These are phyloP conservation scores for Penicillium fimorum DNA, from an alignment of 495 filamentous ascomycete species.

Conservation along the genomic window DNA sequence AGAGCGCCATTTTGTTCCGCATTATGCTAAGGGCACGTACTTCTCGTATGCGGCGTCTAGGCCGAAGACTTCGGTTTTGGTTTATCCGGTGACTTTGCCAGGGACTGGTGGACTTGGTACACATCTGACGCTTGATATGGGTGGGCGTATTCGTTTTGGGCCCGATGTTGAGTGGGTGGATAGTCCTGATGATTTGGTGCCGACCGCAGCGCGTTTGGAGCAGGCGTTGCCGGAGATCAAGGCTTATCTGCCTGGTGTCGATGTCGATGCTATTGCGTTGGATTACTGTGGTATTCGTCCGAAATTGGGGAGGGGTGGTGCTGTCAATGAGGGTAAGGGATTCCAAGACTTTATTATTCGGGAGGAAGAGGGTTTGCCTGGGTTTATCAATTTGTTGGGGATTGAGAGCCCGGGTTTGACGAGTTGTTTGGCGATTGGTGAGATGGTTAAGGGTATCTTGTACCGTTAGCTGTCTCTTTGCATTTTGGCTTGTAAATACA, in stretches of 20 bases:
- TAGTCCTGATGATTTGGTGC: constrained; percentile 55
- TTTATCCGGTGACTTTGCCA: constrained; percentile 82
- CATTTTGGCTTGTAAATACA: not conserved
- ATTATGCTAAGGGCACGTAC: constrained; percentile 94
- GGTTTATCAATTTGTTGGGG: constrained; percentile 89
- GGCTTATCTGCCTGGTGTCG: constrained; percentile 73
- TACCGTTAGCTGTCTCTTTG: constrained; percentile 43
- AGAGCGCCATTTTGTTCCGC: constrained; percentile 55
- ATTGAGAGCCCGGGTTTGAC: constrained; percentile 97
- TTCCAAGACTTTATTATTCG: constrained; percentile 86
- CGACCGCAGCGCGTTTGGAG: constrained; percentile 56
- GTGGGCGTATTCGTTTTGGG: constrained; percentile 83
- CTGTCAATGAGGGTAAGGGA: constrained; percentile 55
- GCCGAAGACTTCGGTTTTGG: constrained; percentile 68
- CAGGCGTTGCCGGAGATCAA: constrained; percentile 71
- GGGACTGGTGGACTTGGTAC: constrained; percentile 86
- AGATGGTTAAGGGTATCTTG: constrained; percentile 72
- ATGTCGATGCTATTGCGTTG: constrained; percentile 61
- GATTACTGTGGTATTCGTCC: constrained; percentile 93
- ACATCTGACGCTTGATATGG: constrained; percentile 88
- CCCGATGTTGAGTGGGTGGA: constrained; percentile 94
- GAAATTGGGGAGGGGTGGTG: constrained; percentile 65
- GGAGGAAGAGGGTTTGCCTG: constrained; percentile 75
- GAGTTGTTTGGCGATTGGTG: constrained; percentile 82
- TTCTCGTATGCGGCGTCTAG: constrained; percentile 72